phyloP scores from a whole-genome alignment of 805 yeast genomes.

The Ogataea populi-albae region DNA sequence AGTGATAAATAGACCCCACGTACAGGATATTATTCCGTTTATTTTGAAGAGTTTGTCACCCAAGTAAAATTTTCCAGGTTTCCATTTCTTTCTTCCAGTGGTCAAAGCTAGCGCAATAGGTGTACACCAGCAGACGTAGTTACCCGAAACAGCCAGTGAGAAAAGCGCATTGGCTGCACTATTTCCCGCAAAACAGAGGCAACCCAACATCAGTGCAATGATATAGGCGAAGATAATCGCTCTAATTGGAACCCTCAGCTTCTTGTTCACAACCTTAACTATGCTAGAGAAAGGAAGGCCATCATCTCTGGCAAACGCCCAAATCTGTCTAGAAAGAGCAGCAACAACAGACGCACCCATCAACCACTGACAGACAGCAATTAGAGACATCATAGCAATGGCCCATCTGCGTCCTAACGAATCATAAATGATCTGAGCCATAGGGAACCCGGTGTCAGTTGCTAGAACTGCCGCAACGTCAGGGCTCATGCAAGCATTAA shows the following conservation, averaged over 20 bases:
- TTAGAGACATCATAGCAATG: conserved; percentile 56
- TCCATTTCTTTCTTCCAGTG: conserved; percentile 46
- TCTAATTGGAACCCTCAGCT: conserved; percentile 58
- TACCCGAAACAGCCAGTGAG: conserved; percentile 60
- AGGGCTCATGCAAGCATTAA: conserved; percentile 51
- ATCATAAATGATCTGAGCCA: conserved; percentile 63
- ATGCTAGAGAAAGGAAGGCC: conserved; percentile 62
- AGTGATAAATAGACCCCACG: conserved; percentile 52
- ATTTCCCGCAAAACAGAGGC: conserved; percentile 53
- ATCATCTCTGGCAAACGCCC: conserved; percentile 77
- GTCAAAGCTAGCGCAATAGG: conserved; percentile 56
- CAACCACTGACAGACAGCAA: conserved; percentile 58
- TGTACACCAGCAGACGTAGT: conserved; percentile 59
- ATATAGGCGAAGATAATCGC: conserved; percentile 56
- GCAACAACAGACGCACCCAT: conserved; percentile 64
- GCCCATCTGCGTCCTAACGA: conserved; percentile 66
- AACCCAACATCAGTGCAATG: conserved; percentile 52
- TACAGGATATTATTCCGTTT: conserved; percentile 42
- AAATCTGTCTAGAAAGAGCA: conserved; percentile 67
- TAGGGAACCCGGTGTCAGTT: conserved; percentile 53
- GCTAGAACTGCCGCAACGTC: conserved; percentile 42
- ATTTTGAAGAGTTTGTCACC: conserved; percentile 49
- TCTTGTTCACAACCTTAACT: conserved; percentile 56
- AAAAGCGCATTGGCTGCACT: conserved; percentile 69
- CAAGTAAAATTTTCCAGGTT: conserved; percentile 65